phyloP scores from a whole-genome alignment of 495 filamentous ascomycete genomes.

The Penicillium mononematosum region DNA sequence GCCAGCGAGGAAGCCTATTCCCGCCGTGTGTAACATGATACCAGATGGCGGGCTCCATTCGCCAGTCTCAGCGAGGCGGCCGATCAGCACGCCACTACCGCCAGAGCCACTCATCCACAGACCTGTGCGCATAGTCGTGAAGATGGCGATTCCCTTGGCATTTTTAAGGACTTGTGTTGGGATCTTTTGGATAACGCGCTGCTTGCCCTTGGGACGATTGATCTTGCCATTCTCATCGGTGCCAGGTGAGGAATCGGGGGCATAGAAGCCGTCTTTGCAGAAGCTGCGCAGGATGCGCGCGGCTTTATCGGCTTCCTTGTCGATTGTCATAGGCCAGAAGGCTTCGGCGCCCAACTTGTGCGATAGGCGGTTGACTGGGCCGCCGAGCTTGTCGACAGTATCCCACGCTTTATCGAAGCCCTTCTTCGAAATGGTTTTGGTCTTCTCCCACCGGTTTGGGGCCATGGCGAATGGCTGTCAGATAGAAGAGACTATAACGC shows the following conservation, averaged over 20 bases:
- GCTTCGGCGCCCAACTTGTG: constrained; percentile 74
- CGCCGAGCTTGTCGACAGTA: constrained; percentile 54
- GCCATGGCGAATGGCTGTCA: constrained; percentile 28
- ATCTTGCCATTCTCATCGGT: constrained; percentile 39
- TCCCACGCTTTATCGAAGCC: constrained; percentile 57
- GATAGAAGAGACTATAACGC: background rate
- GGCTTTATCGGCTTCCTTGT: constrained; percentile 80
- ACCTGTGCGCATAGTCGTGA: constrained; percentile 90
- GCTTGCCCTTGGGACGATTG: constrained; percentile 62
- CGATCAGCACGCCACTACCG: constrained; percentile 74
- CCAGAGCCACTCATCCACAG: constrained; percentile 89
- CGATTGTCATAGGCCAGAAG: constrained; percentile 77
- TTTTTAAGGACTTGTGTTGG: constrained; percentile 76
- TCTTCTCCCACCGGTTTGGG: constrained; percentile 39
- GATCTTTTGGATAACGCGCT: constrained; percentile 76
- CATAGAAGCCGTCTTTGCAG: constrained; percentile 70
- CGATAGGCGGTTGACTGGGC: constrained; percentile 70
- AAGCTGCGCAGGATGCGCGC: constrained; percentile 77
- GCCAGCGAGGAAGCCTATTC: constrained; percentile 81
- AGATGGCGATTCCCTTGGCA: constrained; percentile 84
- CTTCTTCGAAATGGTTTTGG: constrained; percentile 48
- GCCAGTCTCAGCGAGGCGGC: constrained; percentile 69
- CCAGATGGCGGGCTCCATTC: constrained; percentile 87
- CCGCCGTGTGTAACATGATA: constrained; percentile 83
- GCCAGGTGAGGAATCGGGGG: constrained; percentile 33